Percentiles rank a stretch among this genome's conserved stretches.
Conservation (phyloP, 495 filamentous ascomycete species). For the Ascobolus immersus region DNA sequence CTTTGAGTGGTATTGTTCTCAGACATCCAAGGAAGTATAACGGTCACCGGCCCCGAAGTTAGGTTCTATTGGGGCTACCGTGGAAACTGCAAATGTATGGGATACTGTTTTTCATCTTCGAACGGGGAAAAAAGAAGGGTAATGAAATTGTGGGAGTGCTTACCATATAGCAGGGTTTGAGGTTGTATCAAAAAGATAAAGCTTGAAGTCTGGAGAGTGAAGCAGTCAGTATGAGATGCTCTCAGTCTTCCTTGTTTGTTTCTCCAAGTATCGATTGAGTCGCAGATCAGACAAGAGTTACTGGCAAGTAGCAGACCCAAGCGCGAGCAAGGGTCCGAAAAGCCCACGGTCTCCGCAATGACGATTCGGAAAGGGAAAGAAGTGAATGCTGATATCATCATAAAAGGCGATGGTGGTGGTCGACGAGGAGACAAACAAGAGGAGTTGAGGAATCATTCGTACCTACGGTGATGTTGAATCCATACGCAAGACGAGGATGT, state of each 20-base stretch:
- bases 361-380: conserved; percentile 18
- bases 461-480: too few relatives aligned
- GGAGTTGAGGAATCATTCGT: background rate
- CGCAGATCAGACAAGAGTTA: conserved; percentile 15
- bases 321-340: conserved; percentile 10
- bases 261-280: background rate
- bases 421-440: conserved; percentile 1
- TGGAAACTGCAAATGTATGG: conserved; percentile 27
- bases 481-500: background rate
- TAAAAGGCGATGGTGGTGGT: too few relatives aligned
- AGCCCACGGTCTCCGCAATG: conserved; percentile 16
- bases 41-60: conserved; percentile 21
- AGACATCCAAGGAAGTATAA: conserved; percentile 26
- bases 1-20: conserved; percentile 7
- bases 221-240: conserved; percentile 3
- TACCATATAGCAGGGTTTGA: background rate
- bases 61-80: conserved; percentile 23
- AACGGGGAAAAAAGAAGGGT: conserved; percentile 5
- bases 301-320: conserved; percentile 16
- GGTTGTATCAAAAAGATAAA: background rate
- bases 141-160: background rate
- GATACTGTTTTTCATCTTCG: conserved; percentile 22
- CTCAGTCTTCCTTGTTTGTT: background rate
- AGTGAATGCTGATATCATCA: conserved; percentile 15
- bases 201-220: background rate